Conservation (phyloP, 2,329 filamentous ascomycete genomes). For the Ophiostoma angusticollis region DNA sequence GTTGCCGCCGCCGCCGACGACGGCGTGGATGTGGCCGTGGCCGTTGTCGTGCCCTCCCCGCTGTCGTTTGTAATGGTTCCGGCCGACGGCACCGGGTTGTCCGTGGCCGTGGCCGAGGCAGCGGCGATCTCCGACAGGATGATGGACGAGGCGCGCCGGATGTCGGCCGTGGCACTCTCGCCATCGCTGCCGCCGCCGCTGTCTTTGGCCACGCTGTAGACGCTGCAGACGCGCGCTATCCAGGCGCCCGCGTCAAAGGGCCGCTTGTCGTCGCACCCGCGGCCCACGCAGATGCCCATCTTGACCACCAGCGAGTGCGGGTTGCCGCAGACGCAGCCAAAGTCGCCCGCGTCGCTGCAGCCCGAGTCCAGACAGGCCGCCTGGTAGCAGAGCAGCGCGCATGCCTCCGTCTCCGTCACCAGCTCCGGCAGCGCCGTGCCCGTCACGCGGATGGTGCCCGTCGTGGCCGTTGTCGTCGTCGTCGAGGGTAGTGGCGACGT, state of each 20-base stretch:
- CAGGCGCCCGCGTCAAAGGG: conserved; percentile 12
- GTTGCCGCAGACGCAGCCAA: conserved; percentile 14
- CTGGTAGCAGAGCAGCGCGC: conserved; percentile 13
- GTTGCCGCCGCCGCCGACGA: background rate
- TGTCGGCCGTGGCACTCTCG: too few relatives aligned
- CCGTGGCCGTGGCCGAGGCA: conserved; percentile 12
- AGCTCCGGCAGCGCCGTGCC: conserved; percentile 11
- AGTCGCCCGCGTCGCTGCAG: conserved; percentile 11
- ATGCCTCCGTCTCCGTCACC: conserved; percentile 11
- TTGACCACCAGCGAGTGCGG: conserved; percentile 15
- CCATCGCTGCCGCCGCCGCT: conserved; percentile 3
- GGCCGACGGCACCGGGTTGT: conserved; percentile 11
- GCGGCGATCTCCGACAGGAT: conserved; percentile 9
- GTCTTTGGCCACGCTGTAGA: conserved; percentile 2
- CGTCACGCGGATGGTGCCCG: conserved; percentile 7
- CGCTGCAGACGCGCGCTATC: conserved; percentile 12
- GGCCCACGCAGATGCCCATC: conserved; percentile 14
- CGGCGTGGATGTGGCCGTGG: background rate
- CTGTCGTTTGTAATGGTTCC: conserved; percentile 1
- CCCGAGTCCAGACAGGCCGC: conserved; percentile 12
- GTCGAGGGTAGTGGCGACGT: background rate
- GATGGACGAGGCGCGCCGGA: conserved; percentile 9
- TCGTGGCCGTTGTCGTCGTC: background rate
- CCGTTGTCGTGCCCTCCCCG: background rate
- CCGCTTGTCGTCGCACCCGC: conserved; percentile 9